Evolutionary conservation across 805 yeast species (phyloP).

Genomic region (Maudiozyma pseudohumilis): DNA sequence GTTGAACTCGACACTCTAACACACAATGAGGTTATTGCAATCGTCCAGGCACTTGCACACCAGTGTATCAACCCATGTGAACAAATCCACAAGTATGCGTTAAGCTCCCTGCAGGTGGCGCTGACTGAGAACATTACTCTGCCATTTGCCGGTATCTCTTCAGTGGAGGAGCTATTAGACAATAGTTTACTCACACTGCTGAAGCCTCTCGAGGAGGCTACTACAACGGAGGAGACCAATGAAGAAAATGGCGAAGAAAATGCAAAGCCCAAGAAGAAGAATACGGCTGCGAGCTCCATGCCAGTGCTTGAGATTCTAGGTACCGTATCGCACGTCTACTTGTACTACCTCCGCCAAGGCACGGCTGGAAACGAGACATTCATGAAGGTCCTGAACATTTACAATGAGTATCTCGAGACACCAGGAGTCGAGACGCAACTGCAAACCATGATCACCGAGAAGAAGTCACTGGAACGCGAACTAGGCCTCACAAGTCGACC

Average conservation of each 20-base stretch:
- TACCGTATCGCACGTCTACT: slow-evolving; percentile 55
- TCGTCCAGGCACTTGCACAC: slow-evolving; percentile 74
- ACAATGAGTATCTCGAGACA: slow-evolving; percentile 33
- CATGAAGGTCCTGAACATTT: slow-evolving; percentile 30
- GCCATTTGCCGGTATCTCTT: slow-evolving; percentile 31
- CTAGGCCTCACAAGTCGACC: neutral
- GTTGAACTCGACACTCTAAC: slow-evolving; percentile 27
- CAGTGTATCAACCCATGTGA: slow-evolving; percentile 86
- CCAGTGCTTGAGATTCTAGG: slow-evolving; percentile 62
- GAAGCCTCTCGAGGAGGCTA: slow-evolving; percentile 6
- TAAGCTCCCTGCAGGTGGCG: slow-evolving; percentile 45
- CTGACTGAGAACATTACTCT: slow-evolving; percentile 29
- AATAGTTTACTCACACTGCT: slow-evolving; percentile 58
- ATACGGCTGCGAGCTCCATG: neutral
- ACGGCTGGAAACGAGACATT: slow-evolving; percentile 32
- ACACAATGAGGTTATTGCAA: slow-evolving; percentile 37
- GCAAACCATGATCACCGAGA: slow-evolving; percentile 31
- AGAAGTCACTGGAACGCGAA: slow-evolving; percentile 26
- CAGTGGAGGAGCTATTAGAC: slow-evolving; percentile 53
- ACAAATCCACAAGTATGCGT: slow-evolving; percentile 59
- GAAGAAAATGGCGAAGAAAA: slow-evolving; percentile 32
- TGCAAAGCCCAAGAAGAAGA: neutral
- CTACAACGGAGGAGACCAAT: too few species aligned
- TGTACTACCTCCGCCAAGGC: slow-evolving; percentile 36
- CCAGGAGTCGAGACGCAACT: slow-evolving; percentile 31